These are phyloP conservation scores for Ammopiptanthus mongolicus DNA, from an alignment of 306 rosid genomes.

Conservation along the genomic window DNA sequence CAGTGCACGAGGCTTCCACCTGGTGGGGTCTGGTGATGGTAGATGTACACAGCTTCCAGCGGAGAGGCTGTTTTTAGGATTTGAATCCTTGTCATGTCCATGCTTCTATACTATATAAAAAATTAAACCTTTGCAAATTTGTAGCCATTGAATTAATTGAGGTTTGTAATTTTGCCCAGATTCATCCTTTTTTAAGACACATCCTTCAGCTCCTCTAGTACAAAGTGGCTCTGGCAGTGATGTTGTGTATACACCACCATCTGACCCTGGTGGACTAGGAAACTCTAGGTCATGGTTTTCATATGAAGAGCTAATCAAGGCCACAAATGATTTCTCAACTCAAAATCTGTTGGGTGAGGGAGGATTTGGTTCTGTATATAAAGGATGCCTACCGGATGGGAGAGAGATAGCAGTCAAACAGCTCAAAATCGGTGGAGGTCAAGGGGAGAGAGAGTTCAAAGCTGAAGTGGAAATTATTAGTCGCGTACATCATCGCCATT, in stretches of 20 bases:
- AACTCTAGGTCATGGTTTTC: constrained; percentile 85
- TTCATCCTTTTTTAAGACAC: constrained; percentile 58
- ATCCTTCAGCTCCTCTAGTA: constrained; percentile 62
- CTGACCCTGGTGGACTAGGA: constrained; percentile 59
- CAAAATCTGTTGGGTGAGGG: constrained; percentile 88
- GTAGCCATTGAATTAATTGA: constrained; percentile 10
- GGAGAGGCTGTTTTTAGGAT: too few species aligned
- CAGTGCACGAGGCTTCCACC: too few species aligned
- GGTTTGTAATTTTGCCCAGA: constrained; percentile 47
- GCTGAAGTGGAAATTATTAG: constrained; percentile 91
- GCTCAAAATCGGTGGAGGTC: constrained; percentile 80
- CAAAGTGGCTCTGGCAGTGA: constrained; percentile 56
- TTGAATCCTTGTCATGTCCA: not conserved
- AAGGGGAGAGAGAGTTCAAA: constrained; percentile 86
- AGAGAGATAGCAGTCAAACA: constrained; percentile 85
- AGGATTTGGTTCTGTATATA: constrained; percentile 88
- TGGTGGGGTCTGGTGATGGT: too few species aligned
- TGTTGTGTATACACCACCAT: constrained; percentile 49
- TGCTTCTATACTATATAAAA: not conserved
- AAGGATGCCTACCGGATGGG: constrained; percentile 81
- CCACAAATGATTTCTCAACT: constrained; percentile 69
- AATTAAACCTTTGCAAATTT: not conserved
- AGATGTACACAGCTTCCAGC: too few species aligned
- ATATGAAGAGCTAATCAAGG: constrained; percentile 68
- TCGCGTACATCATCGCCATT: constrained; percentile 92